Base-by-base conservation (phyloP, 2,329 filamentous ascomycete genomes). In the Apiospora koreana region DNA sequence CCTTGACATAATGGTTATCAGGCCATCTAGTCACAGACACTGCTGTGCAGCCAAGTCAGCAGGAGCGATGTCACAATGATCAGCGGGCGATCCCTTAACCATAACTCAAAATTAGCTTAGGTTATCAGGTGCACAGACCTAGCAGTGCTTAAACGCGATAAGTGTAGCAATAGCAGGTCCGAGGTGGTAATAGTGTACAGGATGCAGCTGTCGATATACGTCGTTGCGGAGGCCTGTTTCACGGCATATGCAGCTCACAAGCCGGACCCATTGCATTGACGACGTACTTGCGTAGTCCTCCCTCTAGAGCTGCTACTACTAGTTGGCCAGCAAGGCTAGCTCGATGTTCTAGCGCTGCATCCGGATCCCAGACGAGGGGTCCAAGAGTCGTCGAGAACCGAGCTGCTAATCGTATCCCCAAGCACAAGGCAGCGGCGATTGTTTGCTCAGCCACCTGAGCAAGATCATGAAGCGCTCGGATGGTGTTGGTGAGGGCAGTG, bases 201-300 rank as follows among this genome's bases (percentile, higher is more conserved):
- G 16, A 3, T 16, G 41, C 41, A 43, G 41, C 12, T 43, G 16
- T 43, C 41, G 41, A 43, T 43, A 12, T 43, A 12, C 50, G 50
- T 16, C 54, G 31, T 62, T 35, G 31, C 54, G 54, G 54, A 66
- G 64, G 38, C 25, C 64, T 43, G 42, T 66, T 42, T 66, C 64
- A 45, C 42, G 41, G 38, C 64, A 42, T 35, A 28, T 45, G 38
- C 64, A 66, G n/a, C 64, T 66, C 38, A 43, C 64, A 42, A 66
- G 41, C 42, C 64, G 23, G 38, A 25, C 14, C 41, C n/a, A n/a
- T 42, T 25, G 54, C 54, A 38, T 62, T 62, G 21, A 58, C 50
- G 28, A 21, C 50, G 16, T n/a, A n/a, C n/a, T n/a, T n/a, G n/a
- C n/a, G n/a, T 21, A 21, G 25, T 58, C 28, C 50, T n/a, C 50